phyloP scores from a whole-genome alignment of 192 early-diverging fungal species.

The Backusella circina region DNA sequence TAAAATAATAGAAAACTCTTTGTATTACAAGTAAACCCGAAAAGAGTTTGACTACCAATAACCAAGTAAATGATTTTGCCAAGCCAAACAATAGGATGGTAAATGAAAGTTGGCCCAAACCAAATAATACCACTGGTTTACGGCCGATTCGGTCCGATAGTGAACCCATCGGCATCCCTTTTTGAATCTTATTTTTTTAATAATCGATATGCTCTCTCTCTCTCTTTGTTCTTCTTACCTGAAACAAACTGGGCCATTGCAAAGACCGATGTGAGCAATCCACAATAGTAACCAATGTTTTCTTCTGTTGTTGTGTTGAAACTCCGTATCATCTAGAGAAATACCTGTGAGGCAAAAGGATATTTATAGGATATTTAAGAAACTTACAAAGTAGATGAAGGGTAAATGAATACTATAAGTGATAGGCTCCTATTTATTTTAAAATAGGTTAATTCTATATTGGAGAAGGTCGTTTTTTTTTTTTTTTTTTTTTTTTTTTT shows the following conservation, averaged over 20 bases:
- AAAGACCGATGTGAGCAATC: constrained; percentile 48
- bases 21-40: constrained; percentile 49
- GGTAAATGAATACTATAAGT: constrained; percentile 13
- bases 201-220: not conserved
- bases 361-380: too few species aligned
- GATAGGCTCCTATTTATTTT: constrained; percentile 16
- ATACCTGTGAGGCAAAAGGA: too few species aligned
- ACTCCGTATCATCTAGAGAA: constrained; percentile 51
- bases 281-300: constrained; percentile 45
- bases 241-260: constrained; percentile 48
- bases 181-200: not conserved
- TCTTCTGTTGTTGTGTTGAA: constrained; percentile 61
- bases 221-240: constrained; percentile 15
- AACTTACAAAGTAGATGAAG: constrained; percentile 10
- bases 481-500: too few species aligned
- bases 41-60: constrained; percentile 46
- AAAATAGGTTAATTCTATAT: too few species aligned
- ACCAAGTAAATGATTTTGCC: constrained; percentile 43
- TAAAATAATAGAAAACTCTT: not conserved
- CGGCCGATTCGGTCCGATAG: constrained; percentile 72
- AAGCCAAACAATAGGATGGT: constrained; percentile 64
- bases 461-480: too few species aligned
- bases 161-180: constrained; percentile 52
- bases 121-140: constrained; percentile 65
- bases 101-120: constrained; percentile 65